Evolutionary conservation across 2,329 filamentous ascomycete genomes (phyloP).

Genomic region (Cercospora berteroae): DNA sequence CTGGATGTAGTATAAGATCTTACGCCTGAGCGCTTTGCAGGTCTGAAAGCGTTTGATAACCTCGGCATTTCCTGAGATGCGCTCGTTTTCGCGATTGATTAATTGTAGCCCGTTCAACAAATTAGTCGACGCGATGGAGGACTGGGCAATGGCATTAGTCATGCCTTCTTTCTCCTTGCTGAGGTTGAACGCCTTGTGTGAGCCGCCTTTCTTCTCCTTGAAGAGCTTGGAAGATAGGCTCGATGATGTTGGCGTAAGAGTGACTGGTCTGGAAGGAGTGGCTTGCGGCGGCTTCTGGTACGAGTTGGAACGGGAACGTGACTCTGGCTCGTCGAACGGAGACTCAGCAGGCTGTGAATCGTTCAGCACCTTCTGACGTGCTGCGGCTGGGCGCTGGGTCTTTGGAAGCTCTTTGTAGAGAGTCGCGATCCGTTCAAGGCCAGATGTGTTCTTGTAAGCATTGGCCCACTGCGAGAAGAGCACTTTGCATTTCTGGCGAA

Average conservation of each 20-base stretch:
- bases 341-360: constrained; percentile 57
- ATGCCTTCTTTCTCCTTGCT: constrained; percentile 85
- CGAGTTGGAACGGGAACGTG: constrained; percentile 20
- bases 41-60: constrained; percentile 76
- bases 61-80: constrained; percentile 78
- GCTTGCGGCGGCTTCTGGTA: constrained; percentile 16
- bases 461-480: constrained; percentile 84
- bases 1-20: constrained; percentile 89
- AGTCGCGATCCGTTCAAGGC: constrained; percentile 74
- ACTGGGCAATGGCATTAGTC: constrained; percentile 82
- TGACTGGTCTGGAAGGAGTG: constrained; percentile 31
- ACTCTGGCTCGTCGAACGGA: constrained; percentile 23
- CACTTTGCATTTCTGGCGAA: constrained; percentile 83
- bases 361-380: constrained; percentile 73
- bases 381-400: constrained; percentile 65
- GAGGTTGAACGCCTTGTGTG: constrained; percentile 68
- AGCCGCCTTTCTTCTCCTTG: constrained; percentile 50
- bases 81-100: constrained; percentile 84
- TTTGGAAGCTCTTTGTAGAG: constrained; percentile 71
- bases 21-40: constrained; percentile 81
- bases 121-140: constrained; percentile 88
- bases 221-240: constrained; percentile 34
- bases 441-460: constrained; percentile 76
- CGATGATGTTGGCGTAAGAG: constrained; percentile 34
- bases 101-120: constrained; percentile 81